Evolutionary conservation across 1,284 basidiomycete genomes (phyloP), one percentile per base, ranked within the genome.

Genomic region (Ceratobasidium sp.): DNA sequence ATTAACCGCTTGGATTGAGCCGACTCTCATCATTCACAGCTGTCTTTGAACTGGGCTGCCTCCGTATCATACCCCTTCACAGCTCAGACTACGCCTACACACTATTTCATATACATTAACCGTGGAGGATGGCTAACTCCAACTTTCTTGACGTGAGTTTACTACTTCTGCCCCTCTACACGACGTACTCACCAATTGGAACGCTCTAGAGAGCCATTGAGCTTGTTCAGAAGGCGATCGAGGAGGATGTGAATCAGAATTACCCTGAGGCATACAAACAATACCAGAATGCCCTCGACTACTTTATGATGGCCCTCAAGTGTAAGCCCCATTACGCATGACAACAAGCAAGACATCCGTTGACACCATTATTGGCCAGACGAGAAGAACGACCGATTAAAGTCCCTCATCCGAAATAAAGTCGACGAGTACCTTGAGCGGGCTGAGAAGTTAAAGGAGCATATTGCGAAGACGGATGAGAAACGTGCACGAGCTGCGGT

Each of bases 301-400:
- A 98, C 86, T 99, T 99, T 85, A 96, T 99, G 94, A 93, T 99
- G 86, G 90, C 90, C 5, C 88, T 93, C 85, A 94, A 93, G 85
- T 94, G 91, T 93, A 80, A 79, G 89, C 86, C 30, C 8, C 12
- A 59, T 27, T 23, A 64, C 41, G 62, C 41, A 64, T 64, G 62
- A 46, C 73, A 38, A 20, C 27, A 27, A 50, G 48, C 16, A 44
- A 20, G 20, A 20, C 27, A 54, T 30, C 12, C 5, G 55, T 69
- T 60, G 20, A 60, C 18, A 2, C 75, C 27, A 68, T 78, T 35
- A 35, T 35, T 35, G 48, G 57, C 70, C 84, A 97, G 96, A 97
- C 85, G 96, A 98, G 88, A 97, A 96, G 90, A 99, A 99, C 84
- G 95, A 96, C 79, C 96, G 94, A 85, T 92, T 96, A 69, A 97